phyloP scores from a whole-genome alignment of 2,329 filamentous ascomycete genomes.

The Xylariales sp. region DNA sequence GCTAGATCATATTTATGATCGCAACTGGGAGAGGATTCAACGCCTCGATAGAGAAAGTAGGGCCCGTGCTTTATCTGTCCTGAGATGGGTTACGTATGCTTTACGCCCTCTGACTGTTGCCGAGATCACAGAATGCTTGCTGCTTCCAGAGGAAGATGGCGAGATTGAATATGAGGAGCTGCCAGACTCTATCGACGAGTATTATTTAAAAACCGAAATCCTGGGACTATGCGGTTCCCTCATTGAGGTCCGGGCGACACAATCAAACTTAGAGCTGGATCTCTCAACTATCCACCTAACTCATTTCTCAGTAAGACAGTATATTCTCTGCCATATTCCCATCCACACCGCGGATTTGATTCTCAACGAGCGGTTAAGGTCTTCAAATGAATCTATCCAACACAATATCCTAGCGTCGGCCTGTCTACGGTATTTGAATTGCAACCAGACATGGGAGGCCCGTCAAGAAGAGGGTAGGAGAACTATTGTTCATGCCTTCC shows the following conservation, averaged over 20 bases:
- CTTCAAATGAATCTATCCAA: constrained; percentile 24
- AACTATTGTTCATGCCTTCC: neutral
- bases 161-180: constrained; percentile 24
- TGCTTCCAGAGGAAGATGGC: constrained; percentile 23
- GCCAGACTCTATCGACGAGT: constrained; percentile 27
- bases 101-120: constrained; percentile 27
- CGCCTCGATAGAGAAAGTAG: constrained; percentile 28
- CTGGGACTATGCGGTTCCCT: constrained; percentile 34
- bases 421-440: constrained; percentile 34
- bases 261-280: neutral
- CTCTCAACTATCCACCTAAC: constrained; percentile 30
- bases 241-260: constrained; percentile 19
- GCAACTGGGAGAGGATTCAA: constrained; percentile 47
- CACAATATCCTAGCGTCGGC: constrained; percentile 28
- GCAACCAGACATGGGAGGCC: constrained; percentile 7
- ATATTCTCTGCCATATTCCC: constrained; percentile 27
- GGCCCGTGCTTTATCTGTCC: constrained; percentile 44
- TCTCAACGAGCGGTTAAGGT: constrained; percentile 20
- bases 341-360: neutral
- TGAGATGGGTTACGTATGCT: constrained; percentile 49
- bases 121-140: constrained; percentile 31
- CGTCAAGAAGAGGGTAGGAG: neutral
- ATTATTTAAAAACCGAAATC: constrained; percentile 31
- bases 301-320: constrained; percentile 36
- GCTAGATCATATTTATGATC: constrained; percentile 49